Evolutionary conservation across 331 rosid species (phyloP).

Genomic region (Malus hybrid): DNA sequence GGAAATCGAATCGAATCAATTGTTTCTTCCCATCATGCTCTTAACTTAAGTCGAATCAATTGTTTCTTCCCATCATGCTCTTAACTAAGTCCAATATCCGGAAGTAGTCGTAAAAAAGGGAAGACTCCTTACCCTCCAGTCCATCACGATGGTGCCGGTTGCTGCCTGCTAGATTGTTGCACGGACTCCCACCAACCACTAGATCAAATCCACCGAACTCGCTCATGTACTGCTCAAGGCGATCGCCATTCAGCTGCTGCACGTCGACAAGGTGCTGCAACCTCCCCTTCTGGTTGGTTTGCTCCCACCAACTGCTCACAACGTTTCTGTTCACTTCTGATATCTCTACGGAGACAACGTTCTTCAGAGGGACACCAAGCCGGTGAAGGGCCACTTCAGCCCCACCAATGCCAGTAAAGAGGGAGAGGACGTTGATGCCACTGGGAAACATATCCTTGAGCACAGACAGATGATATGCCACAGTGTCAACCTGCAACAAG

Average conservation of each 20-base stretch:
- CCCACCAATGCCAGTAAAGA: slow-evolving; percentile 95
- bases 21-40: too few species aligned
- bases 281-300: slow-evolving; percentile 78
- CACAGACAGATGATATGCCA: slow-evolving; percentile 84
- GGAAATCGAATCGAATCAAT: background rate
- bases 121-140: slow-evolving; percentile 77
- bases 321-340: slow-evolving; percentile 69
- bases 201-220: slow-evolving; percentile 80
- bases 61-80: slow-evolving; percentile 25
- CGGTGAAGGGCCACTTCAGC: slow-evolving; percentile 92
- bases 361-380: slow-evolving; percentile 67
- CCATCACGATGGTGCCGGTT: slow-evolving; percentile 84
- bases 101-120: slow-evolving; percentile 65
- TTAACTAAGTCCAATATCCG: slow-evolving; percentile 73
- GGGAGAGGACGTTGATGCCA: slow-evolving; percentile 87
- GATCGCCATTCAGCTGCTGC: slow-evolving; percentile 35
- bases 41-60: slow-evolving; percentile 5
- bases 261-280: slow-evolving; percentile 58
- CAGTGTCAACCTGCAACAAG: slow-evolving; percentile 81
- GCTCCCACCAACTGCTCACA: slow-evolving; percentile 96
- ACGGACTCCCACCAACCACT: slow-evolving; percentile 91
- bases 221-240: slow-evolving; percentile 47
- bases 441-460: slow-evolving; percentile 69
- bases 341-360: slow-evolving; percentile 78
- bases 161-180: slow-evolving; percentile 91